These are phyloP conservation scores for Fulvia fulva DNA, from an alignment of 2,329 filamentous ascomycete genomes.

Conservation along the genomic window DNA sequence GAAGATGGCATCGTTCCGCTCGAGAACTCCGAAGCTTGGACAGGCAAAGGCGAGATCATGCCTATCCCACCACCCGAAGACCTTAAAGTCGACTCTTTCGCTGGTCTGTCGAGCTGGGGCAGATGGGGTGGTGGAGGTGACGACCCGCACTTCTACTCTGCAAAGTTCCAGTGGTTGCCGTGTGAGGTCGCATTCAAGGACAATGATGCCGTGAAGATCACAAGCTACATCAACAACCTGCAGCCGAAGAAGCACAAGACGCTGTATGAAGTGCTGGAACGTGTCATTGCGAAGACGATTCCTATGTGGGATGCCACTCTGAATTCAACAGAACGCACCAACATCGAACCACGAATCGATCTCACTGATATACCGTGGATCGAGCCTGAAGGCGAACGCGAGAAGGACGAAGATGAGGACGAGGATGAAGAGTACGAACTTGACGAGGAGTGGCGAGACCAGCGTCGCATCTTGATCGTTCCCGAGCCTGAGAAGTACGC, in stretches of 20 bases:
- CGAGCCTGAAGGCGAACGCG: conserved; percentile 5
- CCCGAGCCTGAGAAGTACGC: conserved; percentile 7
- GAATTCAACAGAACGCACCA: background rate
- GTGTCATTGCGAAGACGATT: conserved; percentile 23
- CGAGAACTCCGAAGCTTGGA: conserved; percentile 29
- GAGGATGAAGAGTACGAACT: conserved; percentile 11
- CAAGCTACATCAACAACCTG: conserved; percentile 33
- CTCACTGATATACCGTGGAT: conserved; percentile 7
- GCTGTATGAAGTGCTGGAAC: conserved; percentile 26
- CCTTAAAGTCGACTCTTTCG: conserved; percentile 2
- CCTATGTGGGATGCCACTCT: conserved; percentile 29
- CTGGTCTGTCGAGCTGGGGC: conserved; percentile 1
- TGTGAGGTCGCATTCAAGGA: conserved; percentile 22
- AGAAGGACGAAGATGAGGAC: conserved; percentile 5
- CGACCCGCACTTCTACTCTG: conserved; percentile 17
- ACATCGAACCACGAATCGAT: conserved; percentile 1
- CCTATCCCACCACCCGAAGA: conserved; percentile 12
- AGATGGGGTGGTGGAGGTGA: too few species aligned
- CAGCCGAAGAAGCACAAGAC: conserved; percentile 22
- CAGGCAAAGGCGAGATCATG: conserved; percentile 30
- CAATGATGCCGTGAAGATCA: conserved; percentile 17
- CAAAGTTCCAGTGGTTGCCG: conserved; percentile 30
- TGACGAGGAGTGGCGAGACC: conserved; percentile 7
- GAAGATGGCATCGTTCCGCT: conserved; percentile 29
- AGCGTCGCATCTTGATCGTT: conserved; percentile 6